Evolutionary conservation across 2,329 filamentous ascomycete species (phyloP), one percentile per base, ranked within the genome.

Genomic region (Cladosporium oxysporum): DNA sequence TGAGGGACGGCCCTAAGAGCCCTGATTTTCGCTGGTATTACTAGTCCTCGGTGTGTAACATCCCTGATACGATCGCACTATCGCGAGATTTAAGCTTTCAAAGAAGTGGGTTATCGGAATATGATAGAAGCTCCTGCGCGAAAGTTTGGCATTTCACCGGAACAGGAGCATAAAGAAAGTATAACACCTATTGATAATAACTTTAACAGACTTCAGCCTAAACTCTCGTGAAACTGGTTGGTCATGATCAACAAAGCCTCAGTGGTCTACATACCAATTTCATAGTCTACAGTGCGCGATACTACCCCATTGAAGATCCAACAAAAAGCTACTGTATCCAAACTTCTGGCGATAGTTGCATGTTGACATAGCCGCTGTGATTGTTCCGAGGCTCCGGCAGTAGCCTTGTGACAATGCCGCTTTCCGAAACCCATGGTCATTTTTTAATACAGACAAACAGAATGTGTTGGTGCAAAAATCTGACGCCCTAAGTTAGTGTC

Each of bases 1-100:
- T 83, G 72, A 77, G 76, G 65, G 80, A 83, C 68, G 81, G 81
- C 3, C 81, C 81, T 16, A 73, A 69, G 58, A 77, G 71, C 60
- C 71, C 73, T 10, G 80, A 82, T 26, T 83, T 83, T 65, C 76
- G 81, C 66, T 83, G 81, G 81, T 73, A 77, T 53, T 76, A 73
- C 53, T 77, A 67, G 49, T 37, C 55, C 29, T 33, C 52, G 26
- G 52, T 35, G 26, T 29, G 41, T 7, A n/a, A 47, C 41, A 21
- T 21, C 41, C 41, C 41, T 47, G 41, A 23, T 47, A 23, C 10
- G n/a, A 23, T 47, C 41, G n/a, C 41, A 47, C 41, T 47, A 11
- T 47, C 41, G 41, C 41, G 41, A 47, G n/a, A 47, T 47, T 47
- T 8, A 47, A 47, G 41, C 41, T 47, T 47, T 21, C 8, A 47